These are phyloP conservation scores for Whalleya microplaca DNA, from an alignment of 2,329 filamentous ascomycete genomes.

Conservation along the genomic window DNA sequence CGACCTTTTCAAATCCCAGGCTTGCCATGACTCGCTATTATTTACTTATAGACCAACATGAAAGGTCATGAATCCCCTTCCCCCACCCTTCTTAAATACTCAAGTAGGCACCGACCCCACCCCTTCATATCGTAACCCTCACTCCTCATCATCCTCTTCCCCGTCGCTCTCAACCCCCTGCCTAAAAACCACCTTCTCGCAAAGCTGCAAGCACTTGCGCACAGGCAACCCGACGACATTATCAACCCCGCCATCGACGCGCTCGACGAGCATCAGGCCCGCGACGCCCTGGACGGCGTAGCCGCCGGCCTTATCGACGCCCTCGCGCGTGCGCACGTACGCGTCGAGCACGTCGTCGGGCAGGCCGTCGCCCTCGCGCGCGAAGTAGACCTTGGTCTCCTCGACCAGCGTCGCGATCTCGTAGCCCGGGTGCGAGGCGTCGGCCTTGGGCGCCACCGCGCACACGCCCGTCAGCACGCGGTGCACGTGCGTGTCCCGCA, in stretches of 20 bases:
- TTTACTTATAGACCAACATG: too few relatives aligned
- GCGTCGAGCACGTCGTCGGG: constrained; percentile 80
- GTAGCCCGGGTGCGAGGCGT: constrained; percentile 84
- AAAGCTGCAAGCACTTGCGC: constrained; percentile 74
- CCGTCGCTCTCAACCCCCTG: constrained; percentile 67
- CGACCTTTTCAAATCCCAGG: too few relatives aligned
- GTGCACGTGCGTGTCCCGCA: constrained; percentile 78
- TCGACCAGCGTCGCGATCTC: constrained; percentile 79
- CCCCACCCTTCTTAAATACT: not conserved
- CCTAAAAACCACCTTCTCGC: constrained; percentile 83
- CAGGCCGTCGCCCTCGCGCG: constrained; percentile 59
- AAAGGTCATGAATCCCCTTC: too few relatives aligned
- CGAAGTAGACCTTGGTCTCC: constrained; percentile 91
- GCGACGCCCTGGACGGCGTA: constrained; percentile 93
- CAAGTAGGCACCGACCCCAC: not conserved
- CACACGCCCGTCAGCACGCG: constrained; percentile 86
- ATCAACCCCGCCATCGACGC: constrained; percentile 86
- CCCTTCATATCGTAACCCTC: not conserved
- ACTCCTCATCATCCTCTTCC: constrained; percentile 16
- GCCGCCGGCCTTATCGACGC: constrained; percentile 93
- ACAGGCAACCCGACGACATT: constrained; percentile 93
- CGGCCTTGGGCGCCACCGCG: constrained; percentile 79
- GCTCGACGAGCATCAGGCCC: constrained; percentile 83
- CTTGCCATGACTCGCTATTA: too few relatives aligned
- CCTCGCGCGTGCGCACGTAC: constrained; percentile 84